Base-by-base conservation (phyloP, 805 yeast genomes). In the Saturnispora kantuleensis region DNA sequence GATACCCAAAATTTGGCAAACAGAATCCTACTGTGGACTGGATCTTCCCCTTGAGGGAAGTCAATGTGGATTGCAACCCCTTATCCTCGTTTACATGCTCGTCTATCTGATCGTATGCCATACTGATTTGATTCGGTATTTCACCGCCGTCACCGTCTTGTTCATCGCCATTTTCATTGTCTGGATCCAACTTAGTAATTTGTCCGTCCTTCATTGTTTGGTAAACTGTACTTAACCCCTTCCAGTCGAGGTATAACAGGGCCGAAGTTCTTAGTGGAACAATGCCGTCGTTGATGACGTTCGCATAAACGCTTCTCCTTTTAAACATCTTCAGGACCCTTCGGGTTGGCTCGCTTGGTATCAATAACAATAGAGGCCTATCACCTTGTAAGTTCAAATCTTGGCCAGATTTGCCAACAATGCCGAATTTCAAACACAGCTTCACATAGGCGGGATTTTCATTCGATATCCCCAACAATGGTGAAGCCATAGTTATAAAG, bases 181-280 rank as follows among this genome's bases (percentile, higher is more conserved):
- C 32, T 10, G 31, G 15, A 26, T 21, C 34, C 17, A 52, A 41
- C 29, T 46, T 50, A 12, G 49, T 40, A 15, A 52, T 26, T 7
- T 51, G 34, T 7, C 41, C 43, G 6, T 45, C 31, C 34, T 50
- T 49, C 41, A 59, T 33, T 10, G 64, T 46, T 18, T 57, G 56
- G 47, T 60, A 60, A 34, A 81, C 81, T 39, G 71, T 69, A 3
- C 73, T 66, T 13, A 83, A 65, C 3, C 87, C 94, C 47, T 74
- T 73, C 84, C 95, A 88, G 60, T 93, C 97, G 11, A 93, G 62
- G 56, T 82, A 90, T 26, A 90, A 62, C 43, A 90, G 65, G 0
- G 97, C 87, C 0, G 96, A 79, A 0, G 98, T 93, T 42, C 97
- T 68, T 53, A 93, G 66, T 0, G 98, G 97, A 2, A 93, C 98